Evolutionary conservation across 257 asterid genomes (phyloP).

Genomic region (Nicotiana obtusifolia): DNA sequence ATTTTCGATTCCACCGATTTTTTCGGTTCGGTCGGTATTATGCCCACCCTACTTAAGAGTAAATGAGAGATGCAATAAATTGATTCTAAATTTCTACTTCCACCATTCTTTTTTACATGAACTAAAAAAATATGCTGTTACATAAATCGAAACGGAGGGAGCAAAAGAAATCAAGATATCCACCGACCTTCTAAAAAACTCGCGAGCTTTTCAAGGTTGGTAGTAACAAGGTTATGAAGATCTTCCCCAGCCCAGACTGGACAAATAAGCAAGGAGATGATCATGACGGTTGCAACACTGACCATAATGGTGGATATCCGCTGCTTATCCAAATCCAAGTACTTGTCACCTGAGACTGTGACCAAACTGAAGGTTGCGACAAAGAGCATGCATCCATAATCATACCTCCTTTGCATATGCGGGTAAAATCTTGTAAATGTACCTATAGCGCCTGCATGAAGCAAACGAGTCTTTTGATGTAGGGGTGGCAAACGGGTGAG

Average conservation of each 20-base stretch:
- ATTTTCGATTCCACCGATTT: no score
- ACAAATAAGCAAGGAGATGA: slow-evolving; percentile 40
- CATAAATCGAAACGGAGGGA: no score
- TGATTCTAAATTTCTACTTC: no score
- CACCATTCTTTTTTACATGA: no score
- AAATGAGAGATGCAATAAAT: no score
- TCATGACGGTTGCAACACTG: slow-evolving; percentile 52
- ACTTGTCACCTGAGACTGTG: slow-evolving; percentile 65
- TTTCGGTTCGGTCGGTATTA: no score
- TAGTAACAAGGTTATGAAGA: slow-evolving; percentile 41
- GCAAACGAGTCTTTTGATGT: not conserved
- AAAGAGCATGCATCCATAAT: slow-evolving; percentile 62
- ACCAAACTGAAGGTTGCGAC: slow-evolving; percentile 68
- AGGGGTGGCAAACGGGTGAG: no score
- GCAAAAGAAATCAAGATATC: not conserved
- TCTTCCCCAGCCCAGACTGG: slow-evolving; percentile 94
- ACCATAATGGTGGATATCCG: slow-evolving; percentile 54
- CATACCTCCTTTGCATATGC: slow-evolving; percentile 50
- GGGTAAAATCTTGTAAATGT: slow-evolving; percentile 69
- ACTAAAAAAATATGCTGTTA: no score
- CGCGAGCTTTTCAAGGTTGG: slow-evolving; percentile 51
- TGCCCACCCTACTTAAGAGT: no score
- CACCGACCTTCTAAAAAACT: slow-evolving; percentile 46
- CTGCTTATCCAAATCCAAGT: slow-evolving; percentile 46
- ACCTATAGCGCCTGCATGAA: slow-evolving; percentile 36